phyloP scores from a whole-genome alignment of 1,139 yeast genomes.

The Kodamaea plutei region DNA sequence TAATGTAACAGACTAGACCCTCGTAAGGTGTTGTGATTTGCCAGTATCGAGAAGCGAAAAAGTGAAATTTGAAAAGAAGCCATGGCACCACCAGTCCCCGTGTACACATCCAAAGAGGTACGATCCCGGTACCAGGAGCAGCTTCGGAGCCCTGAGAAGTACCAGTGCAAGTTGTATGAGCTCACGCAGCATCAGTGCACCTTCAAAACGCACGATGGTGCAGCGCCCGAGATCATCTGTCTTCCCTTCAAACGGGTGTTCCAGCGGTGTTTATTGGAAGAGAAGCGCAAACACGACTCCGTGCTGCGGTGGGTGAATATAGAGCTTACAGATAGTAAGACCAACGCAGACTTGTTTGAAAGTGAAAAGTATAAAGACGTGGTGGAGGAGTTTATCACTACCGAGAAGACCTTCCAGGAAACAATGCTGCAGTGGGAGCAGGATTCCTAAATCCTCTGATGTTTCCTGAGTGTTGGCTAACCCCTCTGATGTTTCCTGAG shows the following conservation, averaged over 20 bases:
- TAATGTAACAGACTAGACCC: too few relatives aligned
- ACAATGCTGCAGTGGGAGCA: constrained; percentile 27
- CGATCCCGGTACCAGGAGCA: constrained; percentile 24
- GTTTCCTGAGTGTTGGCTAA: too few relatives aligned
- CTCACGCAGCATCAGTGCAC: constrained; percentile 52
- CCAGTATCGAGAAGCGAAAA: too few relatives aligned
- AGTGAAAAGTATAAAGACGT: constrained; percentile 23
- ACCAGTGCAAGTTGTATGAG: constrained; percentile 39
- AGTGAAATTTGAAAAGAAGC: too few relatives aligned
- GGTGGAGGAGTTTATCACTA: constrained; percentile 34
- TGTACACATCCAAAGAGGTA: constrained; percentile 29
- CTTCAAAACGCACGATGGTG: constrained; percentile 25
- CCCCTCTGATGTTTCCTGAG: too few relatives aligned
- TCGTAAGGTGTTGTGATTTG: too few relatives aligned
- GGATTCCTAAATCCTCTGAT: too few relatives aligned
- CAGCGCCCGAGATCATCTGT: constrained; percentile 44
- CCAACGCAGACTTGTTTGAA: constrained; percentile 31
- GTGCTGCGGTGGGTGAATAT: constrained; percentile 36
- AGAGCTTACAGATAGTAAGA: constrained; percentile 37
- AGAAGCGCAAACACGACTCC: constrained; percentile 23
- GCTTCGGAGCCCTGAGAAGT: constrained; percentile 28
- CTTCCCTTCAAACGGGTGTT: constrained; percentile 52
- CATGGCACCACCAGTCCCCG: constrained; percentile 51
- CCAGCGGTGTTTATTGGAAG: constrained; percentile 39
- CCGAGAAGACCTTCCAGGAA: constrained; percentile 35